Evolutionary conservation across 1,284 basidiomycete genomes (phyloP).

Genomic region (Gomphus sp.): DNA sequence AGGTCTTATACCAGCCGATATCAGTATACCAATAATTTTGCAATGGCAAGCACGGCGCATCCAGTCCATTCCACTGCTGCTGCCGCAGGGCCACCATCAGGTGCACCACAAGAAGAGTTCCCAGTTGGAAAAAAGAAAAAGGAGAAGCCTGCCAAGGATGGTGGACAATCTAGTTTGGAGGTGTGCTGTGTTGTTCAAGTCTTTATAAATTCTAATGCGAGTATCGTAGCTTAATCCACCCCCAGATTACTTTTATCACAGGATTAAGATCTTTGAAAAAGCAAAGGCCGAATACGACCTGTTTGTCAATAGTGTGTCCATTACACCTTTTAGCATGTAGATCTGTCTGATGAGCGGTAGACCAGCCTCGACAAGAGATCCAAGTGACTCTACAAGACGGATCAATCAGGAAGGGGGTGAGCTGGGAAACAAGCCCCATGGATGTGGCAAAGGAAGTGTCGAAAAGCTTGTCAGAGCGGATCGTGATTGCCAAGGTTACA

Average conservation of each 20-base stretch:
- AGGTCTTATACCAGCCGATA: background rate
- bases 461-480: conserved; percentile 81
- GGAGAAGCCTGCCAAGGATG: conserved; percentile 24
- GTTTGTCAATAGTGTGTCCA: conserved; percentile 58
- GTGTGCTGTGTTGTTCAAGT: background rate
- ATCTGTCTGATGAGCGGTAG: conserved; percentile 27
- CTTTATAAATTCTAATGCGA: background rate
- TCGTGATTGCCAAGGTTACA: conserved; percentile 86
- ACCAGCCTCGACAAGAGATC: conserved; percentile 82
- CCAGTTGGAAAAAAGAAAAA: conserved; percentile 19
- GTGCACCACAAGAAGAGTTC: conserved; percentile 12
- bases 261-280: conserved; percentile 86
- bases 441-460: conserved; percentile 84
- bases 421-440: conserved; percentile 97
- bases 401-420: conserved; percentile 70
- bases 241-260: conserved; percentile 83
- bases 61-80: conserved; percentile 24
- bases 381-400: conserved; percentile 85
- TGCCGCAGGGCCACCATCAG: conserved; percentile 19
- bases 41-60: conserved; percentile 19
- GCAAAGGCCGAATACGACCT: conserved; percentile 83
- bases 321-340: background rate
- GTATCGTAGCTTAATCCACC: conserved; percentile 61
- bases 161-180: conserved; percentile 8
- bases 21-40: background rate